These are phyloP conservation scores for Prunus fruticosa DNA, from an alignment of 306 rosid species.

Conservation along the genomic window DNA sequence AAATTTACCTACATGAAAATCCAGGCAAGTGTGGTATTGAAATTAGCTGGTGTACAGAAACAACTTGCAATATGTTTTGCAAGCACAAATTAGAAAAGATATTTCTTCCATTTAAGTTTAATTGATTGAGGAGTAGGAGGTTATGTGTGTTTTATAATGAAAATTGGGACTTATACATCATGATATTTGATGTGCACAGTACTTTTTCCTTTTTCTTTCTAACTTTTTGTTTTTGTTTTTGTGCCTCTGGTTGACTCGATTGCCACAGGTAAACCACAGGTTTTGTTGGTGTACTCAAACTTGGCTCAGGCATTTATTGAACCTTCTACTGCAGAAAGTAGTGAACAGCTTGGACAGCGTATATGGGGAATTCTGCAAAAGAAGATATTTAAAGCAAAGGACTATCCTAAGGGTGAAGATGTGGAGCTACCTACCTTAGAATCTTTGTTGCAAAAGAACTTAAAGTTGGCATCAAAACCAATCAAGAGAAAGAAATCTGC, in stretches of 20 bases:
- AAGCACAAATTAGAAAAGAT: background rate
- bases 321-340: conserved; percentile 79
- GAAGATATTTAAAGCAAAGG: conserved; percentile 78
- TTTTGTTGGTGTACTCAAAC: conserved; percentile 67
- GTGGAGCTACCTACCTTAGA: conserved; percentile 67
- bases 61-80: background rate
- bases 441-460: conserved; percentile 65
- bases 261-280: conserved; percentile 75
- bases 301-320: conserved; percentile 65
- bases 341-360: conserved; percentile 93
- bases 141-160: background rate
- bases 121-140: background rate
- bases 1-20: conserved; percentile 90
- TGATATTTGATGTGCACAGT: background rate
- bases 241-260: too few relatives aligned
- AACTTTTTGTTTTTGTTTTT: background rate
- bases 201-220: background rate
- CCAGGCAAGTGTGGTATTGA: conserved; percentile 49
- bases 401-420: conserved; percentile 70
- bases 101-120: background rate
- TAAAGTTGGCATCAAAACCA: conserved; percentile 84
- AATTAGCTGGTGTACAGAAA: background rate
- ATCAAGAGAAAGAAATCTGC: conserved; percentile 64
- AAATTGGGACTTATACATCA: background rate
- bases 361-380: conserved; percentile 85